Evolutionary conservation across 305 asterid genomes (phyloP).

Genomic region (Coffea humblotiana): DNA sequence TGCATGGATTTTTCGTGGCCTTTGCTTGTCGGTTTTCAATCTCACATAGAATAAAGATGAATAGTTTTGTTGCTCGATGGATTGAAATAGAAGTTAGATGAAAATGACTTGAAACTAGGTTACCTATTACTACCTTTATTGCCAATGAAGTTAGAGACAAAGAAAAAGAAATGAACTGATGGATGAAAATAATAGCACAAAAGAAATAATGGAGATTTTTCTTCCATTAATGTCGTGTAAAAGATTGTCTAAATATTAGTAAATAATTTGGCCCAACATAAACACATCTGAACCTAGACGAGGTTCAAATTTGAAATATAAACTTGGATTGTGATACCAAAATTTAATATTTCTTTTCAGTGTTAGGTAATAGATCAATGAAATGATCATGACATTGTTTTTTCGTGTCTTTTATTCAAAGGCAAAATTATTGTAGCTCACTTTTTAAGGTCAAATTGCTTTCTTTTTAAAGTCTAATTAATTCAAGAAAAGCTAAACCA

Average conservation of each 20-base stretch:
- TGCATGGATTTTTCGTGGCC: slow-evolving; percentile 7
- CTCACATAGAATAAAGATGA: neutral
- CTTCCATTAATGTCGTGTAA: neutral
- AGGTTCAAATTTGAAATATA: neutral
- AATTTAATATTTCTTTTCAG: too few relatives aligned
- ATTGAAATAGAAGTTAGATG: neutral
- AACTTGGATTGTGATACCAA: too few relatives aligned
- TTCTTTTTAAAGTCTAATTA: too few relatives aligned
- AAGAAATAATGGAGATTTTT: neutral
- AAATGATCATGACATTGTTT: too few relatives aligned
- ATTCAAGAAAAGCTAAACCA: too few relatives aligned
- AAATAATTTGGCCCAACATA: neutral
- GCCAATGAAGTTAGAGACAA: neutral
- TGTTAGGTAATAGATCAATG: too few relatives aligned
- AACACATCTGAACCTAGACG: slow-evolving; percentile 6
- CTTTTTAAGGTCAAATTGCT: too few relatives aligned
- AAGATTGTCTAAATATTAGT: neutral
- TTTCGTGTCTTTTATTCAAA: too few relatives aligned
- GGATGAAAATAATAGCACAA: neutral
- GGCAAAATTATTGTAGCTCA: too few relatives aligned
- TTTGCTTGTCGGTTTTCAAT: neutral
- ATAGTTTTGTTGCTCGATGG: neutral
- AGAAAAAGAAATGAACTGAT: neutral
- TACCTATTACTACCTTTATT: neutral
- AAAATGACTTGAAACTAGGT: neutral